Evolutionary conservation across 139 green algal species (phyloP), one percentile per base, ranked within the genome.

Genomic region (Pleodorina starrii): DNA sequence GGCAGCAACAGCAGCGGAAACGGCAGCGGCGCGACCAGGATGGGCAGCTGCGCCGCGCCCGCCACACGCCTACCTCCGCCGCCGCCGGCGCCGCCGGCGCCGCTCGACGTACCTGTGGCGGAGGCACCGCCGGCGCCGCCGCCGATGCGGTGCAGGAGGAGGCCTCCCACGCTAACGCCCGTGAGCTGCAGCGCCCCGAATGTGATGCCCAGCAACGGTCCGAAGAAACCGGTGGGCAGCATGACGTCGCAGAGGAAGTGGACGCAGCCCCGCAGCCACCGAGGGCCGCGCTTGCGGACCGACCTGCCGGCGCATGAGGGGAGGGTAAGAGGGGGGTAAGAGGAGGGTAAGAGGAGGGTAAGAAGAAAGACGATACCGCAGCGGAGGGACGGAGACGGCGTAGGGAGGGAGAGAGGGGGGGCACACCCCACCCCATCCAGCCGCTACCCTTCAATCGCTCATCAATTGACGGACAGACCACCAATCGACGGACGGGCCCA

Each of bases 221-320:
- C 82, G 43, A 88, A 88, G 82, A 88, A 88, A 23, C 44, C 25
- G 44, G 82, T 88, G 32, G 82, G 82, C 44, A 88, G 82, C 63
- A 88, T 71, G 32, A 69, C 66, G 43, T 88, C 66, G 32, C n/a
- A 46, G 0, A 12, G 12, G 7, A n/a, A 54, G 66, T 69, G 27
- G 42, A 79, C 44, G 19, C 2, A 0, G 32, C 14, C 66, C 1
- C 19, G 32, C 25, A 88, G 68, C 82, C 63, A 79, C 14, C n/a
- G 12, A 17, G 50, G 57, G 36, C 40, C 57, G 51, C 72, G 38
- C 17, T 77, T 77, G 57, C 42, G n/a, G 29, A 46, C 35, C 6
- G 35, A 32, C 40, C 29, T 63, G 16, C 9, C 14, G 50, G 50
- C 14, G 50, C 5, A 9, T n/a, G 54, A 12, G 54, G 54, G 21